Conservation (phyloP, 805 yeast species). For the Pichia cabralensis region DNA sequence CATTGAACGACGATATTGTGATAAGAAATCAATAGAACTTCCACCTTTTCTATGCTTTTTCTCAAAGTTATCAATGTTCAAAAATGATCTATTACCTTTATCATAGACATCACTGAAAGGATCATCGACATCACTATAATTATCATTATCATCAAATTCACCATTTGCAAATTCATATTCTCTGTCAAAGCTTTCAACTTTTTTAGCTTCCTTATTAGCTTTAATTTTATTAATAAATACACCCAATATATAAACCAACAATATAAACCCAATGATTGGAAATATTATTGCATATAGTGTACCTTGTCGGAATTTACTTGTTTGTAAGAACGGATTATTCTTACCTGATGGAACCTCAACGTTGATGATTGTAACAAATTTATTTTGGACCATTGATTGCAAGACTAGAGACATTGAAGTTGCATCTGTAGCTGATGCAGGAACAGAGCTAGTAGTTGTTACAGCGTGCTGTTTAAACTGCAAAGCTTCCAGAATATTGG, state of each 20-base stretch:
- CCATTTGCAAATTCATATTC: slow-evolving; percentile 11
- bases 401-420: no score
- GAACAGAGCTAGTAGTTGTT: no score
- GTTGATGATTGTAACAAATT: no score
- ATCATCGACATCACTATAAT: slow-evolving; percentile 1
- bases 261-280: slow-evolving; percentile 18
- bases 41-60: neutral
- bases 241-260: slow-evolving; percentile 16
- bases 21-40: slow-evolving; percentile 5
- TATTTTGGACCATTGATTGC: no score
- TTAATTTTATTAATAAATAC: slow-evolving; percentile 14
- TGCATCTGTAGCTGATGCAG: no score
- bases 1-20: slow-evolving; percentile 8
- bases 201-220: slow-evolving; percentile 18
- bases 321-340: slow-evolving; percentile 19
- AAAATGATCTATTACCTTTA: neutral
- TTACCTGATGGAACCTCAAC: slow-evolving; percentile 7
- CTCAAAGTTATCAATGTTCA: neutral
- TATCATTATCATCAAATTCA: slow-evolving; percentile 1
- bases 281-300: slow-evolving; percentile 20
- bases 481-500: no score
- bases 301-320: slow-evolving; percentile 15
- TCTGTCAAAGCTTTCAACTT: slow-evolving; percentile 10
- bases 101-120: slow-evolving; percentile 3
- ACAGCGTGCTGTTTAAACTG: no score